A percentile compares a stretch with the other conserved stretches of the same genome.
phyloP scores from a whole-genome alignment of 2,329 filamentous ascomycete genomes.

The Helicocarpus griseus region DNA sequence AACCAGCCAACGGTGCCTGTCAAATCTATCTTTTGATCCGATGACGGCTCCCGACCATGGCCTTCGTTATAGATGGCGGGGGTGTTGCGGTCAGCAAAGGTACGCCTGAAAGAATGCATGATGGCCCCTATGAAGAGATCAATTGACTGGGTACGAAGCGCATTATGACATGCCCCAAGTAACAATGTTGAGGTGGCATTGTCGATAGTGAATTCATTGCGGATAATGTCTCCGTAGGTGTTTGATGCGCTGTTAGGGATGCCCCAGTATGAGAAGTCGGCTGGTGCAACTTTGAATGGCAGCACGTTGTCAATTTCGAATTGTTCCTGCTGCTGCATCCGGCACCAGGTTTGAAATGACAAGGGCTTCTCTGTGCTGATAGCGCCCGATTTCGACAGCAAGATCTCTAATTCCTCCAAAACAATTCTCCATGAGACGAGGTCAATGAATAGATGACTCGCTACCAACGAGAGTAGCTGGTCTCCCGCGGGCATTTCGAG shows the following conservation, averaged over 20 bases:
- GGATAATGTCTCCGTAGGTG: slow-evolving; percentile 26
- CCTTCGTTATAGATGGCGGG: slow-evolving; percentile 41
- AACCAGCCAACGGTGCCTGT: slow-evolving; percentile 45
- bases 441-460: slow-evolving; percentile 25
- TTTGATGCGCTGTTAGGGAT: slow-evolving; percentile 20
- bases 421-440: slow-evolving; percentile 14
- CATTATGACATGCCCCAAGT: slow-evolving; percentile 24
- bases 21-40: slow-evolving; percentile 37
- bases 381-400: slow-evolving; percentile 4
- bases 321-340: slow-evolving; percentile 23
- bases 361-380: slow-evolving; percentile 21
- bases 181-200: slow-evolving; percentile 18
- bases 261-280: slow-evolving; percentile 29
- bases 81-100: slow-evolving; percentile 31
- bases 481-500: slow-evolving; percentile 21
- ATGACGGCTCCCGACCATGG: slow-evolving; percentile 39
- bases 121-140: slow-evolving; percentile 29
- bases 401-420: slow-evolving; percentile 12
- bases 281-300: slow-evolving; percentile 16
- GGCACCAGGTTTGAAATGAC: slow-evolving; percentile 30
- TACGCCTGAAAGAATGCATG: slow-evolving; percentile 35
- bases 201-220: slow-evolving; percentile 26
- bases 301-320: slow-evolving; percentile 10
- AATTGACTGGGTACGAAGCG: slow-evolving; percentile 26
- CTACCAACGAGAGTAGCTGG: slow-evolving; percentile 22